Conservation (phyloP, 2,329 filamentous ascomycete genomes). For the Pseudogymnoascus sp. region DNA sequence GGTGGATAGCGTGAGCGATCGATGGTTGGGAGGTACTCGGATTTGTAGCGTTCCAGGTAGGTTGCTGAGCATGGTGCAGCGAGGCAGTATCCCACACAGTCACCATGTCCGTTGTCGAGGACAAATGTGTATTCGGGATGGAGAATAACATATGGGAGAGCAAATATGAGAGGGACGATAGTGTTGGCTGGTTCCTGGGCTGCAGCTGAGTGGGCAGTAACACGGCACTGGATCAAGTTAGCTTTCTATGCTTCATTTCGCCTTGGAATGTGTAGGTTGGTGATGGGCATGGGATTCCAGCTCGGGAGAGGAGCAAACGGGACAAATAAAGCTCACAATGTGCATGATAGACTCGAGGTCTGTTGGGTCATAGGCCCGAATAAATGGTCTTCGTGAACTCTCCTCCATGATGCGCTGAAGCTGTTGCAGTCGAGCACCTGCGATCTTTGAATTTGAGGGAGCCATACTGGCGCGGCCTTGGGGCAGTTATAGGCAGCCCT, state of each 20-base stretch:
- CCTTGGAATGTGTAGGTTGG: neutral
- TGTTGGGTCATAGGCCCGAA: neutral
- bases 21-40: slow-evolving; percentile 1
- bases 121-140: neutral
- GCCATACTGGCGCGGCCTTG: slow-evolving; percentile 6
- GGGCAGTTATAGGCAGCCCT: slow-evolving; percentile 4
- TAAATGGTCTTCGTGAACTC: neutral
- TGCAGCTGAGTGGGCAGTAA: slow-evolving; percentile 1
- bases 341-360: neutral
- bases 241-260: neutral
- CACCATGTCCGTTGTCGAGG: slow-evolving; percentile 2
- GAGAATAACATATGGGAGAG: slow-evolving; percentile 3
- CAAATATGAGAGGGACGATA: slow-evolving; percentile 9
- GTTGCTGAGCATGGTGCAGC: neutral
- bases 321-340: slow-evolving; percentile 1
- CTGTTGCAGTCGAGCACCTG: neutral
- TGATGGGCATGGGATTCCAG: neutral
- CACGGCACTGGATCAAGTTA: slow-evolving; percentile 1
- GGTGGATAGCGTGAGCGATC: neutral
- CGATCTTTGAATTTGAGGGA: slow-evolving; percentile 7
- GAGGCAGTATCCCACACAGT: neutral
- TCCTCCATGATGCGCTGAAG: slow-evolving; percentile 3
- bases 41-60: neutral
- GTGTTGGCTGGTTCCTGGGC: slow-evolving; percentile 5
- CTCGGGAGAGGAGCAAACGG: neutral